Base-by-base conservation (phyloP, 164 flowering plant genomes). In the Liriodendron chinense region DNA sequence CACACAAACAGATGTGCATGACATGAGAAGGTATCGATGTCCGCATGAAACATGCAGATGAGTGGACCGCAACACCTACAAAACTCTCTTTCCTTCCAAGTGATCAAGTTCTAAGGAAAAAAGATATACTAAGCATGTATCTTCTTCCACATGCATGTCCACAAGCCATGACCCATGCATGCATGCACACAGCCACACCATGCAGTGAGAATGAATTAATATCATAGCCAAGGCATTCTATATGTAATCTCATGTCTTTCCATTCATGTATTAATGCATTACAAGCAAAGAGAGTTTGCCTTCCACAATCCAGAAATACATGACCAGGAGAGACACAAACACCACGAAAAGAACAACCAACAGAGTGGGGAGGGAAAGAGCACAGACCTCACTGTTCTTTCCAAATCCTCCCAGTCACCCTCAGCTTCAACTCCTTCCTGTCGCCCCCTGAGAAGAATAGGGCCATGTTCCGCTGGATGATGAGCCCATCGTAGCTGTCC, bases 331-430 rank as follows among this genome's bases (percentile, higher is more conserved):
- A 70, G 79, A 13, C 65, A 49, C 4, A 9, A 21, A 8, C 13
- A 76, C 50, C n/a, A 65, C 43, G 8, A 22, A 66, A 2, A 61
- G 13, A 73, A 24, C 5, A 14, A 26, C 48, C 2, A 14, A 13
- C 14, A 50, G 14, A 13, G 10, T 2, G 65, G 16, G n/a, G 74
- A 13, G 18, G 49, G 48, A 48, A 70, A 70, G 61, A 56, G 1
- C 6, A 8, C 14, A 34, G 18, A 13, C 26, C 47, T 84, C 75
- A 83, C 75, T 82, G 86, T 61, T 85, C 90, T 77, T 84, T 86
- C 90, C 92, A 89, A 47, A 89, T 87, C 80, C 89, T 80, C 63
- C 92, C 92, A 10, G 92, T 89, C 5, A 89, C 88, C 71, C 89
- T 81, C 18, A 89, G 87, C 74, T 86, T 87, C 78, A 89, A 75